Percentiles rank a stretch among this genome's conserved stretches.
phyloP scores from a whole-genome alignment of 495 filamentous ascomycete species.

The Penicillium antarcticum region DNA sequence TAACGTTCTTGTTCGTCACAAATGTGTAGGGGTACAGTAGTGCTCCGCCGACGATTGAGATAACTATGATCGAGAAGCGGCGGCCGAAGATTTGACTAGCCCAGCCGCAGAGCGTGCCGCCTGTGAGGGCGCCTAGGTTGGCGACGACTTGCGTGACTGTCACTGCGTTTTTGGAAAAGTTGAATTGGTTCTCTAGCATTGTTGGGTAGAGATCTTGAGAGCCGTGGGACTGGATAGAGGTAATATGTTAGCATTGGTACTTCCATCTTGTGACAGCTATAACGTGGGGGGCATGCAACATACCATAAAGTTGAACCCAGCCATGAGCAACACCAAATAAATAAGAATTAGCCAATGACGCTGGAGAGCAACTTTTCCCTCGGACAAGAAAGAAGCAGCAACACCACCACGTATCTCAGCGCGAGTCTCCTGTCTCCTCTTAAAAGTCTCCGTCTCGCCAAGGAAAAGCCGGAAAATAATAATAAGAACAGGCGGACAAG shows the following conservation, averaged over 20 bases:
- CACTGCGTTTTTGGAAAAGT: conserved; percentile 65
- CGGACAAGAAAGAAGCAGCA: conserved; percentile 62
- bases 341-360: conserved; percentile 75
- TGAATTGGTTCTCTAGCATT: conserved; percentile 74
- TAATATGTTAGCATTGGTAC: not conserved
- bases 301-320: conserved; percentile 89
- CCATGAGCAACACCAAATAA: conserved; percentile 83
- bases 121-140: conserved; percentile 76
- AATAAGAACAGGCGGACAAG: conserved; percentile 74
- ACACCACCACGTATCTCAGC: conserved; percentile 40
- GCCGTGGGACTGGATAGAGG: conserved; percentile 59
- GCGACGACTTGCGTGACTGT: conserved; percentile 84
- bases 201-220: conserved; percentile 91
- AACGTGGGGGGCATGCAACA: not conserved
- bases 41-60: conserved; percentile 72
- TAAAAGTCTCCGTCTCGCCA: conserved; percentile 71
- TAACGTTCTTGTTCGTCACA: conserved; percentile 55
- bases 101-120: conserved; percentile 77
- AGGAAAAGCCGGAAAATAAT: conserved; percentile 74
- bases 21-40: conserved; percentile 82
- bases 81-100: conserved; percentile 78
- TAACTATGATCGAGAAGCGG: conserved; percentile 74
- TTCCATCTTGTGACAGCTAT: not conserved
- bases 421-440: conserved; percentile 58
- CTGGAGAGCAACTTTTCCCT: conserved; percentile 73